Evolutionary conservation across 345 rosid genomes (phyloP), one percentile per base, ranked within the genome.

Genomic region (Punica granatum): DNA sequence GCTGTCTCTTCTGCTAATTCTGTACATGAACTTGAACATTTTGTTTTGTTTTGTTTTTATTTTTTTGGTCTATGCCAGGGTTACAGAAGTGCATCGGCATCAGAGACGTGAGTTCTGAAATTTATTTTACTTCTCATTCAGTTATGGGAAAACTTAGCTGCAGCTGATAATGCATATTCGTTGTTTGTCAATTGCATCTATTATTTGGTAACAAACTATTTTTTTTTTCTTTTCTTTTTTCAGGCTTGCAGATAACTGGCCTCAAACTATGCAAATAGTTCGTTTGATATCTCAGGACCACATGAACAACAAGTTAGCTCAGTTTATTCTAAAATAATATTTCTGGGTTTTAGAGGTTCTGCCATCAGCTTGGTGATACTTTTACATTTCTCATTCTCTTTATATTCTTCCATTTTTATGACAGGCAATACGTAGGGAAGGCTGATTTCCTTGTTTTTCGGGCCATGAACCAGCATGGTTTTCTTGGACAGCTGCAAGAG

Each of bases 241-340:
- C 91, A 94, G 97, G 86, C 93, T 94, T 72, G 99, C 98, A 65
- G 93, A 87, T 53, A 88, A 94, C 74, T 94, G 99, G 99, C 99
- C 99, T 19, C 63, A 77, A 44, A 85, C 86, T 34, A 88, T 94
- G 99, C 98, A 94, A 80, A 91, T 94, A 62, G 99, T 86, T 73
- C 96, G 96, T 60, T 92, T 94, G 70, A 91, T 94, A 75, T 89
- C 98, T 41, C 97, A 89, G 77, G 99, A 94, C 74, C 96, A 89
- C 83, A 89, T 92, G 99, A 94, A 89, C 81, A 94, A 94, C 86
- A 88, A 92, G 98, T 94, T 88, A 70, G 67, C 44, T 69, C 60
- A 19, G 35, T 70, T 56, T 72, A 12, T 36, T 34, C 71, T 70
- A 69, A 49, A 15, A 39, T 14, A n/a, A 10, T 56, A 7, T 13